A percentile compares a stretch with the other conserved stretches of the same genome.
These are phyloP conservation scores for Aspergillus affinis DNA, from an alignment of 495 filamentous ascomycete genomes.

Conservation along the genomic window DNA sequence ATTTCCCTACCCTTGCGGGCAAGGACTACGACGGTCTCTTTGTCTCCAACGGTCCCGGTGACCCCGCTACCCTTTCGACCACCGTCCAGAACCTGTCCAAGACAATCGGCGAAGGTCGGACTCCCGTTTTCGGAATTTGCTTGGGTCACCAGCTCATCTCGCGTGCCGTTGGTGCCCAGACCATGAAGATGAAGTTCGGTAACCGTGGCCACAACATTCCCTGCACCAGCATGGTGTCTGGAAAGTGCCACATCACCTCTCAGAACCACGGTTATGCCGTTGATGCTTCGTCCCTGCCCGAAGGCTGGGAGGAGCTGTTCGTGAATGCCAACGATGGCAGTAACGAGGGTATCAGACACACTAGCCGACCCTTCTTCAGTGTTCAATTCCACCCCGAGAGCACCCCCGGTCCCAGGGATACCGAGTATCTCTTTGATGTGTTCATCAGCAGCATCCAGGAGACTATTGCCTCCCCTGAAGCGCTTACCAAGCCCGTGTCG, in stretches of 20 bases:
- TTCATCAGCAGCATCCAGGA: constrained; percentile 83
- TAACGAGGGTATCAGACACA: constrained; percentile 94
- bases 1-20: constrained; percentile 71
- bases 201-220: constrained; percentile 99
- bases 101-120: constrained; percentile 70
- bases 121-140: constrained; percentile 95
- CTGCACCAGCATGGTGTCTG: constrained; percentile 89
- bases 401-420: constrained; percentile 93
- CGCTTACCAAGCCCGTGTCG: constrained; percentile 66
- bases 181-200: constrained; percentile 96
- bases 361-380: constrained; percentile 86
- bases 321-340: constrained; percentile 97
- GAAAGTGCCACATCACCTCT: constrained; percentile 96
- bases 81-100: constrained; percentile 75
- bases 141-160: constrained; percentile 93
- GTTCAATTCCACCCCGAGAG: constrained; percentile 99
- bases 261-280: constrained; percentile 98
- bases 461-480: constrained; percentile 56
- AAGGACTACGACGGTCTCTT: constrained; percentile 94
- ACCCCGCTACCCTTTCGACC: constrained; percentile 76
- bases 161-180: constrained; percentile 83
- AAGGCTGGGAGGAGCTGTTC: constrained; percentile 87
- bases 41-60: constrained; percentile 95
- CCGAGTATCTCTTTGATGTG: constrained; percentile 94
- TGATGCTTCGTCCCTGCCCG: constrained; percentile 70